Evolutionary conservation across 768 basidiomycete species (phyloP), one percentile per base, ranked within the genome.

Genomic region (Suillus hirtellus): DNA sequence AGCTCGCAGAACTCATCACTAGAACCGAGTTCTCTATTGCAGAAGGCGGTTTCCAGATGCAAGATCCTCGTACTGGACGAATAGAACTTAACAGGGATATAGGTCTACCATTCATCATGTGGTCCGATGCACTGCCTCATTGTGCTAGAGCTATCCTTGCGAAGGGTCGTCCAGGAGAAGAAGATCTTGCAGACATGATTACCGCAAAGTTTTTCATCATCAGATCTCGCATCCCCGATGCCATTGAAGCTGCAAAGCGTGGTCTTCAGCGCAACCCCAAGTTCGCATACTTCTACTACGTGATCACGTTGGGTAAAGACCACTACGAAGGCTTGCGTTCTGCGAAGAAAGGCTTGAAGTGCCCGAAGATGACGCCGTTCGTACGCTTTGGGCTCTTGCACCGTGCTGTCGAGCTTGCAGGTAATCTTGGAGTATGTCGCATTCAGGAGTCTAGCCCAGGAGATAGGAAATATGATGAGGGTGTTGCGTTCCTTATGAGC

Each of bases 301-400:
- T 82, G 21, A 78, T 87, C 63, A 81, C 84, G 0, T 76, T 89
- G 34, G 78, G 80, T 0, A 73, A 78, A 1, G 78, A 88, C 64
- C 69, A 75, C 46, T 76, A 79, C 7, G 77, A 79, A n/a, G 87
- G 85, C 1, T 76, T 89, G 31, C 81, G 85, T 9, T 85, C 81
- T 1, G 83, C 86, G 64, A 89, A 89, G 78, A 85, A 89, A 69
- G 88, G 88, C 1, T 65, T 89, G 67, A 87, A 85, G 69, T 83
- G 84, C 75, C 80, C 79, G 63, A 70, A 77, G 17, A 80, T 78
- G 15, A 81, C 86, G 15, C 80, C 83, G 3, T 90, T 88, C 64
- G 71, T 89, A 7, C 80, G 80, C 49, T 82, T 80, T 62, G 81
- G 81, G 69, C 71, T 89, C 70, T 78, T 86, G 74, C 84, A 86